Base-by-base conservation (phyloP, 805 yeast species). In the Ogataea trehaloabstinens region DNA sequence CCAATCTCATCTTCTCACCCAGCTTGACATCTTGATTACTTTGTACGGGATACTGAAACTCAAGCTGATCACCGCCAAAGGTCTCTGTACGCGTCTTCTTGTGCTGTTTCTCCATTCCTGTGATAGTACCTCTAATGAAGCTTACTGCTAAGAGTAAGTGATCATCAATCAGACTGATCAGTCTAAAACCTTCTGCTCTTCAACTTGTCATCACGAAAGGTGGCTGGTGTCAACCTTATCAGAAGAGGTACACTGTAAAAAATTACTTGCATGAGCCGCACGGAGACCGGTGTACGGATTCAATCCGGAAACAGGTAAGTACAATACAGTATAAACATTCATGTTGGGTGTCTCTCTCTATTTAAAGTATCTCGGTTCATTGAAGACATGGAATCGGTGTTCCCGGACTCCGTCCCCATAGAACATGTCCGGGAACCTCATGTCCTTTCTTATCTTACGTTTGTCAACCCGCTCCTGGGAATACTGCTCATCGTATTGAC, bases 401-500 rank as follows among this genome's bases (percentile, higher is more conserved):
- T 91, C 98, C 48, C 96, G 78, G 18, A 89, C 90, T 33, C 99
- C 99, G 21, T 85, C 90, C 8, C 95, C 97, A 47, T 78, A 71
- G 63, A 91, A 89, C 52, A 76, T 65, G 6, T 66, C 63, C 2
- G 98, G 98, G 77, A 89, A 88, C 51, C 85, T 71, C 53, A 80
- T 68, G 37, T 74, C 80, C 41, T 71, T 74, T 16, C 77, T 75
- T 15, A 86, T 81, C 17, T 71, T 67, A 4, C 57, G 53, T 58
- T 83, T 89, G 11, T 66, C 67, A 16, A 85, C 59, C 46, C 76
- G 75, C 35, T 71, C 65, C 53, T 57, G 59, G 1, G 63, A 55
- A 35, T 60, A 56, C 3, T 34, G 30, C 37, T 55, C 56, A 41
- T 58, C 59, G 25, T 37, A 44, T 18, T 46, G 41, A 7, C 46